Base-by-base conservation (phyloP, 495 filamentous ascomycete genomes). In the Aspergillus taichungensis region DNA sequence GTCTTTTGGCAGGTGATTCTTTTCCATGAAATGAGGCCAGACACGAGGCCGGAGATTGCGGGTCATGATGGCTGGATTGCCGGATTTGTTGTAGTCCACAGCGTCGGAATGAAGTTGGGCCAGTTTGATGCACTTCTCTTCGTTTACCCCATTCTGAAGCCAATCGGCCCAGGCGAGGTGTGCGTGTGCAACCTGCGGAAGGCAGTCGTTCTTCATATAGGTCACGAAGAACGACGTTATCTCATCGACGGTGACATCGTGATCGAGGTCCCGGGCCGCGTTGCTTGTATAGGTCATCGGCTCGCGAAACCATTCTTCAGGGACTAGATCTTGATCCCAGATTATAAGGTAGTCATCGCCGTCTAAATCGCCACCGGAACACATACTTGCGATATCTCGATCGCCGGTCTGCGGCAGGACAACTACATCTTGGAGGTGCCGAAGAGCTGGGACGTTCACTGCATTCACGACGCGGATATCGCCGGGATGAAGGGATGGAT, bases 1-100 rank as follows among this genome's bases (percentile, higher is more conserved):
- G 1, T 76, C 67, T 13, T 73, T 62, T 2, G 62, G 51, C 35
- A 67, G 68, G 46, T 69, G 39, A 9, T 66, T 68, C 53, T 85
- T 90, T 48, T 94, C 85, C 85, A 95, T 94, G 53, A 94, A 98
- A 56, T 98, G 92, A 0, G 92, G 92, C 72, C 79, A 95, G 38
- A 59, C 62, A 2, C 45, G 63, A 0, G 83, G 78, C 8, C 74
- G 66, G 1, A 94, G 67, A 2, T 71, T 64, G 30, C 71, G 72
- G 1, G 68, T 66, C 75, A 94, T 84, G 3, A 69, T 51, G 2
- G 89, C 91, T 9, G 84, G 74, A 12, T 76, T 69, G 0, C 92
- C 92, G n/a, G 85, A 85, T 61, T 98, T 98, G 39, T 84, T 80
- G 61, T 88, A 97, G 54, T 98, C 92, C 3, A 98, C 92, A 0